Evolutionary conservation across 2,329 filamentous ascomycete species (phyloP), one percentile per base, ranked within the genome.

Genomic region (Aureobasidium lini): DNA sequence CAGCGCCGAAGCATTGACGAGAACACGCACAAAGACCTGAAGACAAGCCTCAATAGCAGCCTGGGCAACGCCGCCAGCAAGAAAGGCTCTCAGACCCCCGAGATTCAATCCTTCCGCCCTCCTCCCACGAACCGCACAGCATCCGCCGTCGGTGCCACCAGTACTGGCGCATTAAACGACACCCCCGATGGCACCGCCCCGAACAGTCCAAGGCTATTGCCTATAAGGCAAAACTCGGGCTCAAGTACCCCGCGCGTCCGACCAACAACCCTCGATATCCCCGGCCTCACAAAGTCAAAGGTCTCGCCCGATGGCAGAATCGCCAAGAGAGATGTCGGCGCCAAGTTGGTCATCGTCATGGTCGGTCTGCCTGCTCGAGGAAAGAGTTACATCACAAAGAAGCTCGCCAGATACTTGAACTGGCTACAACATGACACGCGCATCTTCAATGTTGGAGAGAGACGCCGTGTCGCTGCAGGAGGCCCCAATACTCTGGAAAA

Each of bases 331-430:
- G 94, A 99, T 81, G 89, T 99, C 52, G 94, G 92, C 52, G 89
- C 94, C 42, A 99, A 99, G 79, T 80, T 99, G 63, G 90, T 97
- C 70, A 95, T 99, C 68, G 86, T 99, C 72, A 99, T 99, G 94
- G 94, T 99, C 62, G 94, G 94, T 64, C 77, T 99, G 67, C 94
- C 94, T 2, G 94, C 94, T 9, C 82, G 94, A 68, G 94, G 94
- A 71, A 99, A 99, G 77, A 96, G 92, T 59, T 99, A 99, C 75
- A 95, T 99, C 68, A 97, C 94, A 62, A 97, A 97, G 79, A 99
- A 99, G 77, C 83, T 99, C 63, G 89, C 94, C 61, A 84, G 94
- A 62, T 99, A 97, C 71, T 78, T 99, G 53, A 93, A 95, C 52
- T 99, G 94, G 94, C 85, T 96, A 69, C 94, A 99, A 70, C 93